Base-by-base conservation (phyloP, 1,284 basidiomycete genomes). In the Irpex sp. region DNA sequence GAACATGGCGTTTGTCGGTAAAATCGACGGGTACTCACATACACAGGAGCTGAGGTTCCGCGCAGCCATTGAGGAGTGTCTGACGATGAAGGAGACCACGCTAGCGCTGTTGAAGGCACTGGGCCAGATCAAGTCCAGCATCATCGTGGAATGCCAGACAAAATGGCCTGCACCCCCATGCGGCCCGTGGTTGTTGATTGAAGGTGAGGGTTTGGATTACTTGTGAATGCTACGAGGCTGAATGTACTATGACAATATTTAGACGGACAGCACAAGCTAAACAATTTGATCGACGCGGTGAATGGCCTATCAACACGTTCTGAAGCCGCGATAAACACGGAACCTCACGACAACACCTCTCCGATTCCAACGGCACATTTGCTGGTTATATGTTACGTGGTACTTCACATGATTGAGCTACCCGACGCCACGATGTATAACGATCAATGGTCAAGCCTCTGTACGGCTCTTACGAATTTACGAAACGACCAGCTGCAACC, bases 31-130 rank as follows among this genome's bases (percentile, higher is more conserved):
- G 31, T 56, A 17, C 34, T 56, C 54, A 3, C 54, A 56, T 21
- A 56, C 54, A 26, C 54, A 56, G 54, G 54, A 56, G 54, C 26
- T 56, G 21, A 31, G n/a, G 54, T 56, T 56, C 26, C 54, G 54
- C 8, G 13, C 54, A 26, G 54, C 19, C 9, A 36, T 56, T 9
- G 54, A 56, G n/a, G 54, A 56, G n/a, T 56, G 54, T 17, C 34
- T 56, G 11, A 21, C 54, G 6, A 56, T 56, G 54, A 56, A 56
- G 54, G 54, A 56, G 31, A 34, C 9, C 6, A 56, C 54, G 13
- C 34, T 56, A 2, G 54, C 54, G 54, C 7, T 56, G 19, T 36
- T 56, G 21, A 56, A 15, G 54, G 31, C 54, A 1, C 26, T 56
- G 54, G 54, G 21, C 26, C 54, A 34, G 54, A 15, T 56, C 21